Evolutionary conservation across 352 stramenopile species (phyloP), one percentile per base, ranked within the genome.

Genomic region (Lagenidium giganteum): DNA sequence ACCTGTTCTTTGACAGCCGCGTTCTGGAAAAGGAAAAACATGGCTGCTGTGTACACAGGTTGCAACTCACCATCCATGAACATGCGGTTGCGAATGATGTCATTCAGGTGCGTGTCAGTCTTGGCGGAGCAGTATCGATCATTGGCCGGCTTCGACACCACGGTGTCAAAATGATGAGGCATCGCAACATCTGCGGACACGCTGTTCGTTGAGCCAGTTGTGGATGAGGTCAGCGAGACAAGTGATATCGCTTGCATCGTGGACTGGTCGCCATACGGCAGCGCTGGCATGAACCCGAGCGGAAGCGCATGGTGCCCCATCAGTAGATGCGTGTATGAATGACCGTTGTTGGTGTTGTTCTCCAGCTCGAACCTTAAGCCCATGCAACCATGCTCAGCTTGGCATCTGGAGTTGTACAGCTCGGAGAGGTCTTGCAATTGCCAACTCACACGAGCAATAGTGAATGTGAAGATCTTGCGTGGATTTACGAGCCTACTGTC

Each of bases 21-120:
- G 30, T 79, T 66, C 51, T 83, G 70, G 40, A 83, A 78, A 4
- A 81, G 51, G 46, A 80, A 74, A 43, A 74, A 79, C 17, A 81
- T 47, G 6, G 54, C 67, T 0, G 64, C 49, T 0, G 70, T 78
- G 54, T 81, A 83, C 13, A 59, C 52, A 17, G 72, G 64, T 29
- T 83, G 70, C 16, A 81, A 22, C 1, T 67, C 67, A 17, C 33
- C 51, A 16, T 68, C 52, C 42, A 79, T 79, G 46, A 64, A 61
- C 55, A 56, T 72, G 32, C 47, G 57, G 44, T 81, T 80, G 54
- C 52, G 38, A 20, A 56, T 31, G 24, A 56, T 32, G 31, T 24
- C 31, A 32, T 56, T 45, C 14, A 56, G 61, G 11, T 70, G 57
- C 4, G 61, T 51, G 32, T 83, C 67, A 34, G 74, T 46, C 6